Evolutionary conservation across 164 flowering plant genomes (phyloP).

Genomic region (Dillenia turbinata): DNA sequence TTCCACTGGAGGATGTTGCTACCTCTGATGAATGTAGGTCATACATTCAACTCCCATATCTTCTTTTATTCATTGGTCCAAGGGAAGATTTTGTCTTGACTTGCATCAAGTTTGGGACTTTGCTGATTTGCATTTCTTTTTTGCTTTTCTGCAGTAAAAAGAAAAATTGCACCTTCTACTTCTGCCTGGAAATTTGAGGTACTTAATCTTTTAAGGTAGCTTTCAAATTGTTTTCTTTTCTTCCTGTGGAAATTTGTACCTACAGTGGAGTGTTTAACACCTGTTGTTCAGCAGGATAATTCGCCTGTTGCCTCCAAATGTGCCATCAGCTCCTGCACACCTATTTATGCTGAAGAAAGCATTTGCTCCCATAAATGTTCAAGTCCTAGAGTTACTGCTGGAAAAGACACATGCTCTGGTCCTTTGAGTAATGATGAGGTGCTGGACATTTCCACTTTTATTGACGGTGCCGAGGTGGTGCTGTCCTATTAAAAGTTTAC

Average conservation of each 20-base stretch:
- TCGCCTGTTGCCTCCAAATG: constrained; percentile 28
- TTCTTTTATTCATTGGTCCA: no score
- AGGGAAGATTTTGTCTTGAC: no score
- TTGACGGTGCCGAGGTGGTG: constrained; percentile 5
- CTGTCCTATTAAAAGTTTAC: no score
- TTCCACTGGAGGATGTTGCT: constrained; percentile 33
- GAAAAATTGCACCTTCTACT: constrained; percentile 12
- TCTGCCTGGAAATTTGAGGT: constrained; percentile 38
- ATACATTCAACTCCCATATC: constrained; percentile 8
- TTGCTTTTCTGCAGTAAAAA: constrained; percentile 32
- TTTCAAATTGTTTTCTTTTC: neutral
- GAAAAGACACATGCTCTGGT: constrained; percentile 22
- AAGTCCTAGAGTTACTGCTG: constrained; percentile 24
- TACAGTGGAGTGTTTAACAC: neutral
- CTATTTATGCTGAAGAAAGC: constrained; percentile 55
- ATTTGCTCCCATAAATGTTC: constrained; percentile 51
- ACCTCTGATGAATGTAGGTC: constrained; percentile 59
- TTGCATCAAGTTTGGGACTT: neutral
- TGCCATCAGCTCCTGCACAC: constrained; percentile 27
- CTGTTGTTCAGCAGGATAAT: constrained; percentile 36
- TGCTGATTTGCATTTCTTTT: neutral
- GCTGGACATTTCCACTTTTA: constrained; percentile 24
- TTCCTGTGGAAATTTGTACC: neutral
- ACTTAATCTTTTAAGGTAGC: neutral
- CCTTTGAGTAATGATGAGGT: constrained; percentile 24